Conservation (phyloP, 2,329 filamentous ascomycete species). For the Laburnicola sp. region DNA sequence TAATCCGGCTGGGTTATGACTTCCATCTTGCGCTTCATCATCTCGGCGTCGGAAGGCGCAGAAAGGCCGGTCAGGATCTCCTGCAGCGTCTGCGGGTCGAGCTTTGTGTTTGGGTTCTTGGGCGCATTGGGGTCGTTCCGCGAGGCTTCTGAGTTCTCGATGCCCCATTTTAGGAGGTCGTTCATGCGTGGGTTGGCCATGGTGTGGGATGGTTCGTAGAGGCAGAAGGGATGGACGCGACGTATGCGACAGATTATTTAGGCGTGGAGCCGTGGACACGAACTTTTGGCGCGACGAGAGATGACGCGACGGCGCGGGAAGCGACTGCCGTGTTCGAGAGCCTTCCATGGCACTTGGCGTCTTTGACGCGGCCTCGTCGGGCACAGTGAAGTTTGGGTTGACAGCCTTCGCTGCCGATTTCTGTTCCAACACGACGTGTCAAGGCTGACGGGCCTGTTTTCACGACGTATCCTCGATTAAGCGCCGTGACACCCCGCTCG, state of each 20-base stretch:
- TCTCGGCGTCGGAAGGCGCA: conserved; percentile 74
- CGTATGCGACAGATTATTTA: conserved; percentile 18
- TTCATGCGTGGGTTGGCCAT: conserved; percentile 68
- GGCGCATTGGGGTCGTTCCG: conserved; percentile 39
- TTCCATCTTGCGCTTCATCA: conserved; percentile 84
- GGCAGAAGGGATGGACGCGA: conserved; percentile 6
- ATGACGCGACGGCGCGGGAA: conserved; percentile 21
- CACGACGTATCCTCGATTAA: not conserved
- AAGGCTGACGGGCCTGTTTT: not conserved
- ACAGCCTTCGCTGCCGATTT: not conserved
- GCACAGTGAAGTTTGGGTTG: conserved; percentile 1
- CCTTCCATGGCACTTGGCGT: conserved; percentile 18
- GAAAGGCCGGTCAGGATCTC: conserved; percentile 70
- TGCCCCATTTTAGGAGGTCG: conserved; percentile 77
- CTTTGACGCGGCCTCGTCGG: too few species aligned
- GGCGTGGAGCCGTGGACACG: conserved; percentile 8
- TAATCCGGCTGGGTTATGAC: conserved; percentile 57
- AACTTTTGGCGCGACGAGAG: conserved; percentile 11
- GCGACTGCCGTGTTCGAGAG: conserved; percentile 19
- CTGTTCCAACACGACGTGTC: too few species aligned
- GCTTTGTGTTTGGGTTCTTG: conserved; percentile 43
- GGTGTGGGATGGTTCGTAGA: conserved; percentile 9
- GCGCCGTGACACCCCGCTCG: conserved; percentile 1
- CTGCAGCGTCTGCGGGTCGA: conserved; percentile 72
- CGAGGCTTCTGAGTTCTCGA: conserved; percentile 62